Percentiles rank a stretch among this genome's conserved stretches.
Conservation (phyloP, 2,329 filamentous ascomycete genomes). For the Stemphylium beticola region DNA sequence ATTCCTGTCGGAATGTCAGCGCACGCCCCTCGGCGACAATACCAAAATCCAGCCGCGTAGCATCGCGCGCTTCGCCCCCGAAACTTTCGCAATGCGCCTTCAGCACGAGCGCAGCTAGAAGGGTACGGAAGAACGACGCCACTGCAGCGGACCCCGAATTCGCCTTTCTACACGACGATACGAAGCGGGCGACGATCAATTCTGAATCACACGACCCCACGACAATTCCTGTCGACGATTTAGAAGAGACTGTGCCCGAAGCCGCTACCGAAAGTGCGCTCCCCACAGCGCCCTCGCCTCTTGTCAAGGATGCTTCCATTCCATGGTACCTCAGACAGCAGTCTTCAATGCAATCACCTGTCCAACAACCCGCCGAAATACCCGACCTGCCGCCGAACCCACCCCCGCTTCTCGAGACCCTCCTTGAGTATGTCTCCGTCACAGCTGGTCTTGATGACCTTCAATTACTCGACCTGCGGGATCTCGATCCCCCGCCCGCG, state of each 20-base stretch:
- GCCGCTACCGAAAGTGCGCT: slow-evolving; percentile 6
- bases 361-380: slow-evolving; percentile 60
- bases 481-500: slow-evolving; percentile 83
- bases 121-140: slow-evolving; percentile 22
- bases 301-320: slow-evolving; percentile 39
- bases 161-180: slow-evolving; percentile 13
- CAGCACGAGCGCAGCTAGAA: slow-evolving; percentile 23
- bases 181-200: background rate
- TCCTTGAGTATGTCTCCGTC: slow-evolving; percentile 80
- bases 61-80: slow-evolving; percentile 10
- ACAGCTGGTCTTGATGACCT: slow-evolving; percentile 88
- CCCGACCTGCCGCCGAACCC: slow-evolving; percentile 71
- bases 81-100: slow-evolving; percentile 25
- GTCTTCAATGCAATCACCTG: slow-evolving; percentile 41
- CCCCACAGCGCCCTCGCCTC: slow-evolving; percentile 6
- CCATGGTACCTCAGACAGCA: slow-evolving; percentile 83
- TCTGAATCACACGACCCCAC: background rate
- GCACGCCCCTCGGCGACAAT: slow-evolving; percentile 5
- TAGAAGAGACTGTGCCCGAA: slow-evolving; percentile 10
- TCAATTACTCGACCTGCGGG: slow-evolving; percentile 79
- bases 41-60: slow-evolving; percentile 8
- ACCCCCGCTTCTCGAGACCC: slow-evolving; percentile 72
- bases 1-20: slow-evolving; percentile 25
- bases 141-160: slow-evolving; percentile 20
- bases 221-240: background rate